Conservation (phyloP, 345 rosid species). For the Atalantia buxifolia region DNA sequence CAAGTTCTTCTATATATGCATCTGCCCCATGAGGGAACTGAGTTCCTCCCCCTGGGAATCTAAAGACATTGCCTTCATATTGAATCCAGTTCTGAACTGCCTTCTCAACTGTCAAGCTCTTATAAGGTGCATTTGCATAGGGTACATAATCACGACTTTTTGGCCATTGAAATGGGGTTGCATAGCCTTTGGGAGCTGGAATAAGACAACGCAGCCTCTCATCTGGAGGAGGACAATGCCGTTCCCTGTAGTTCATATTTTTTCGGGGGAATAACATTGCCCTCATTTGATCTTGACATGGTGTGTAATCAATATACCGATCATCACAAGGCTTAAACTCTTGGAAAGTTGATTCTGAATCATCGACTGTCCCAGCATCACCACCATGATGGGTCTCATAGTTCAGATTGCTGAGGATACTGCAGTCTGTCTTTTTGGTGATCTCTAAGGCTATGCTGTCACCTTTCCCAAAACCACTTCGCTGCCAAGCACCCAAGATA, state of each 20-base stretch:
- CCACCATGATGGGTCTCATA: constrained; percentile 50
- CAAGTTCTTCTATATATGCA: constrained; percentile 53
- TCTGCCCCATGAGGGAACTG: constrained; percentile 71
- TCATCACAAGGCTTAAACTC: constrained; percentile 44
- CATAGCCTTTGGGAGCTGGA: constrained; percentile 68
- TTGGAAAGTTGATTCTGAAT: constrained; percentile 22
- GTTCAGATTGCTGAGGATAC: constrained; percentile 39
- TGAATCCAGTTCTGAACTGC: constrained; percentile 72
- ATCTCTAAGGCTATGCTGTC: constrained; percentile 50
- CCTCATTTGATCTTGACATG: constrained; percentile 62
- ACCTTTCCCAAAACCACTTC: constrained; percentile 69
- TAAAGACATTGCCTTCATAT: constrained; percentile 64
- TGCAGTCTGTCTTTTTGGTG: constrained; percentile 47
- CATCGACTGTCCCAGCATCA: constrained; percentile 17
- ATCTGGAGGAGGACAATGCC: constrained; percentile 58
- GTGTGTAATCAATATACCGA: constrained; percentile 53
- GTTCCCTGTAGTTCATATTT: constrained; percentile 59
- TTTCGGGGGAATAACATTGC: constrained; percentile 65
- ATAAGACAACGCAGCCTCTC: constrained; percentile 55
- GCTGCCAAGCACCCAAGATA: constrained; percentile 71
- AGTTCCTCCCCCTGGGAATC: constrained; percentile 76
- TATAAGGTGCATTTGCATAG: constrained; percentile 65
- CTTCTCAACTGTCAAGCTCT: constrained; percentile 71
- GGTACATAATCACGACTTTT: constrained; percentile 74
- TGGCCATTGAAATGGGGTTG: constrained; percentile 71